Conservation (phyloP, 2,329 filamentous ascomycete species). For the Stagonosporopsis vannaccii region DNA sequence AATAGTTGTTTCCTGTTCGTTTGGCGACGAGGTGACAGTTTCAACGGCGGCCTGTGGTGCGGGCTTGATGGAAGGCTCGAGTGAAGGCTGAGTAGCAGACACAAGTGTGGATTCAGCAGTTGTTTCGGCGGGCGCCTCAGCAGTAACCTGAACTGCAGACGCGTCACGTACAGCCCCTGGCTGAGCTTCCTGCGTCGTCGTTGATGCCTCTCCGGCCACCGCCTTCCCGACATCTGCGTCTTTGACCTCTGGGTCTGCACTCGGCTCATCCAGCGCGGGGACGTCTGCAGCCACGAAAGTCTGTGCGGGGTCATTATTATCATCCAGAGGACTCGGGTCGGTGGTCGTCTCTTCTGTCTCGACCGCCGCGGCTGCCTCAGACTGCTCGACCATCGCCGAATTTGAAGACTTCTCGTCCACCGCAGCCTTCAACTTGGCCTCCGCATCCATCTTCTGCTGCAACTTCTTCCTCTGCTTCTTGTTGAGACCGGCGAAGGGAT, state of each 20-base stretch:
- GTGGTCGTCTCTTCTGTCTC: background rate
- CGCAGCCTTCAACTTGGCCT: constrained; percentile 14
- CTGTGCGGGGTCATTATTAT: no score
- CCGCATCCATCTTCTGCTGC: constrained; percentile 28
- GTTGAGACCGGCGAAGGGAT: constrained; percentile 13
- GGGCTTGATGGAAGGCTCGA: background rate
- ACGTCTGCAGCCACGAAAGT: background rate
- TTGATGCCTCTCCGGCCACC: no score
- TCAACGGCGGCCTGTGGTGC: background rate
- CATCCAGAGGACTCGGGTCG: background rate
- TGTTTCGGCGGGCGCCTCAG: background rate
- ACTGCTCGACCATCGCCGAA: background rate
- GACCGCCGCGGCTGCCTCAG: background rate
- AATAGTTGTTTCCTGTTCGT: constrained; percentile 17
- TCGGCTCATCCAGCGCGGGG: background rate
- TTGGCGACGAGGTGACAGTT: background rate
- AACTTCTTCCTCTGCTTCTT: constrained; percentile 31
- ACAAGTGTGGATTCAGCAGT: background rate
- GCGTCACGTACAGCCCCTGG: no score
- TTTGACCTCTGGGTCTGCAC: background rate
- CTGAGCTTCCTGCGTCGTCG: no score
- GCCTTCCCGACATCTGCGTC: background rate
- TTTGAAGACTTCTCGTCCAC: background rate
- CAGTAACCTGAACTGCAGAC: background rate
- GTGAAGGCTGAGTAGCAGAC: background rate